A percentile compares a stretch with the other conserved stretches of the same genome.
These are phyloP conservation scores for Candida broadrunensis DNA, from an alignment of 805 yeast genomes.

Conservation along the genomic window DNA sequence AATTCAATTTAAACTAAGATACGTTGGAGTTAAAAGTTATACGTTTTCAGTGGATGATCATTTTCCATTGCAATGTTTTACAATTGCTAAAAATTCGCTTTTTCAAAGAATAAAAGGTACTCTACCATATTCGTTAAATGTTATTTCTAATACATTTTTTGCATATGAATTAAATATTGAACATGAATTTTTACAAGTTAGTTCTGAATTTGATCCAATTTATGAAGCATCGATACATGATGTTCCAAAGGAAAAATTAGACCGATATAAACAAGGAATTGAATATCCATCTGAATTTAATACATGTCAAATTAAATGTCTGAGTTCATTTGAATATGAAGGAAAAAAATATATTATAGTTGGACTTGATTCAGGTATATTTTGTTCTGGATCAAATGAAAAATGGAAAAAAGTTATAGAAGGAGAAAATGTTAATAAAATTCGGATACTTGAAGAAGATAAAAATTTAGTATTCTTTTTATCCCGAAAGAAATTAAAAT, in stretches of 20 bases:
- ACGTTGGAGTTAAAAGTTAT: not conserved
- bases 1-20: not conserved
- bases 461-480: constrained; percentile 56
- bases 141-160: constrained; percentile 58
- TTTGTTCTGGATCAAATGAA: constrained; percentile 39
- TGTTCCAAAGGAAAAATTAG: not conserved
- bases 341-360: constrained; percentile 47
- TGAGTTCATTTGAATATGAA: constrained; percentile 44
- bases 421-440: constrained; percentile 49
- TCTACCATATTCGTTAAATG: constrained; percentile 54
- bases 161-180: constrained; percentile 58
- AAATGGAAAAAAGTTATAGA: constrained; percentile 62
- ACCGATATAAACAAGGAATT: not conserved
- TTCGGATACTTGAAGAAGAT: constrained; percentile 45
- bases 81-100: constrained; percentile 37
- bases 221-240: constrained; percentile 17
- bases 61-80: constrained; percentile 32
- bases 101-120: constrained; percentile 27
- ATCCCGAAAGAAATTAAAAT: constrained; percentile 56
- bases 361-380: constrained; percentile 67
- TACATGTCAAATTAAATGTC: constrained; percentile 20
- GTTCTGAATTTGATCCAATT: constrained; percentile 51
- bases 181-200: constrained; percentile 50
- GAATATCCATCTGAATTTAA: not conserved
- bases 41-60: not conserved